phyloP scores from a whole-genome alignment of 257 asterid genomes.

The Capsicum rhomboideum region DNA sequence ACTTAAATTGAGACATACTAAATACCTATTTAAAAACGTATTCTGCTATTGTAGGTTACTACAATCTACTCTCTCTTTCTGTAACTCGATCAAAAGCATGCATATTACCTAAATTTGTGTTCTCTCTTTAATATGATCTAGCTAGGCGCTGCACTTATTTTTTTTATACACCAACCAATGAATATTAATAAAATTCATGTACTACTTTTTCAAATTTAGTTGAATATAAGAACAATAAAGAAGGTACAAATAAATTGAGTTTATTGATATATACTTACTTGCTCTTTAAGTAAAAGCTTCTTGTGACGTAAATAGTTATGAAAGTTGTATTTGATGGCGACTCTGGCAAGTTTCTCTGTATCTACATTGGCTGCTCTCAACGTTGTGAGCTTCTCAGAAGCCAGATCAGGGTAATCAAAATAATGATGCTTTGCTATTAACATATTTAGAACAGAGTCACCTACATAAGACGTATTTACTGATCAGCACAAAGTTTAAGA shows the following conservation, averaged over 20 bases:
- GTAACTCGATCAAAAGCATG: neutral
- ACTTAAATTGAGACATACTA: neutral
- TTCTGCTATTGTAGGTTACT: neutral
- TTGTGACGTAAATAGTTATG: conserved; percentile 28
- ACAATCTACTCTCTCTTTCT: neutral
- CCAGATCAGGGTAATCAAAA: conserved; percentile 16
- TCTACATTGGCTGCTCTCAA: conserved; percentile 54
- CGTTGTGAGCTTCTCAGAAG: conserved; percentile 27
- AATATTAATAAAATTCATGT: neutral
- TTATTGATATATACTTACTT: conserved; percentile 16
- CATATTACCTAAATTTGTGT: neutral
- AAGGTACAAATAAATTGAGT: neutral
- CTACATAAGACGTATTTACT: too few relatives aligned
- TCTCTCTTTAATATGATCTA: too few relatives aligned
- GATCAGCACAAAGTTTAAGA: too few relatives aligned
- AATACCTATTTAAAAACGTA: neutral
- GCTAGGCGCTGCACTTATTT: too few relatives aligned
- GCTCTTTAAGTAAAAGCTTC: conserved; percentile 16
- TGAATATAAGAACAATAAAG: neutral
- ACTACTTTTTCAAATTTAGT: neutral
- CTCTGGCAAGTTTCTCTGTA: conserved; percentile 57
- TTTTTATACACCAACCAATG: too few relatives aligned
- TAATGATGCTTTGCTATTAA: conserved; percentile 13
- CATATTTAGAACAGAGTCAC: conserved; percentile 24
- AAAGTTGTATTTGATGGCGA: conserved; percentile 16